A percentile compares a stretch with the other conserved stretches of the same genome.
These are phyloP conservation scores for Neurospora sp. DNA, from an alignment of 495 filamentous ascomycete species.

Conservation along the genomic window DNA sequence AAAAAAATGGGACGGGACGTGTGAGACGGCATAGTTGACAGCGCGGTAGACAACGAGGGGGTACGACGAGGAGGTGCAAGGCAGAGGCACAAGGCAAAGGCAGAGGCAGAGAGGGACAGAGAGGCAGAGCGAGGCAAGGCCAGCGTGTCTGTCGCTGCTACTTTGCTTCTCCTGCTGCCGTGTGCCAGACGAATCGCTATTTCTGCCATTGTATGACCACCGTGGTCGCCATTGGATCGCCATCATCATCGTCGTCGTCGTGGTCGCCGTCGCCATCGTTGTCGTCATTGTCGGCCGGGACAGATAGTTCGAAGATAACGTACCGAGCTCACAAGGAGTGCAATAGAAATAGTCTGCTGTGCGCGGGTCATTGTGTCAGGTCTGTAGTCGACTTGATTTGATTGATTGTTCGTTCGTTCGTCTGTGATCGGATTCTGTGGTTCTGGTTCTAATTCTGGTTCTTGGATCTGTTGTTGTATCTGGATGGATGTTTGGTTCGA, in stretches of 20 bases:
- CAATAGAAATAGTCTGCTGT: constrained; percentile 80
- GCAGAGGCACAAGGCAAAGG: neutral
- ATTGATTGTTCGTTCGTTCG: neutral
- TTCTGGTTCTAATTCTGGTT: neutral
- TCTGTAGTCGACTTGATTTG: too few relatives aligned
- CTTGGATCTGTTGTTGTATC: neutral
- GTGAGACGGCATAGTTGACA: neutral
- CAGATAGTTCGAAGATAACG: neutral
- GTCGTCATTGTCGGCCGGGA: neutral
- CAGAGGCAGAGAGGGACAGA: too few relatives aligned
- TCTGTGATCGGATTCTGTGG: neutral
- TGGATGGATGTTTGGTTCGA: neutral
- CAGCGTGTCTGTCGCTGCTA: neutral
- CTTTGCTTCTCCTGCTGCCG: neutral
- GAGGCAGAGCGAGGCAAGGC: neutral
- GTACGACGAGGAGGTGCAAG: neutral
- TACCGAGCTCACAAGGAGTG: constrained; percentile 80
- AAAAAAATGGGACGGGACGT: neutral
- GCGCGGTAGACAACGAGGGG: neutral
- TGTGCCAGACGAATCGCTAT: neutral
- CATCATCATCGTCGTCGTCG: neutral
- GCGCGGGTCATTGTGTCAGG: constrained; percentile 70
- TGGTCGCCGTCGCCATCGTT: neutral
- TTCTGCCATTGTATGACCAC: neutral
- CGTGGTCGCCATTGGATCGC: neutral